Percentiles rank a stretch among this genome's conserved stretches.
These are phyloP conservation scores for Lipomyces starkeyi DNA, from an alignment of 805 yeast species.

Conservation along the genomic window DNA sequence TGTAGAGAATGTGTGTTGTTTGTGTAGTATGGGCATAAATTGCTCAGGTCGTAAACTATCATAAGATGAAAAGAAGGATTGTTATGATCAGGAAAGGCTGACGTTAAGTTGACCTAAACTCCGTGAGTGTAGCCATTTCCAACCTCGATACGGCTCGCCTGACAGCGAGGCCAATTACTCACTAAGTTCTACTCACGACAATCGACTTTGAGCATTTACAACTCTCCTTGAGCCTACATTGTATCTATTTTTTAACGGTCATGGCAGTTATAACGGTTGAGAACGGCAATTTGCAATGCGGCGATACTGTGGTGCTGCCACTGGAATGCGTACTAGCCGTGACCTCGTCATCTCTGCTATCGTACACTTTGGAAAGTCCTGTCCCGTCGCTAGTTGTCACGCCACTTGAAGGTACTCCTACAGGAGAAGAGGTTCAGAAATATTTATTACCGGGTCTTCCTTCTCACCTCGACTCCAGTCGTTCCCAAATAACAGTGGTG, in stretches of 20 bases:
- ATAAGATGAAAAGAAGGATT: too few species aligned
- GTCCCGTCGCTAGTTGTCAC: slow-evolving; percentile 5
- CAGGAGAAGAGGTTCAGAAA: not conserved
- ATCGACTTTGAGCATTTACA: not conserved
- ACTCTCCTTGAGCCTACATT: not conserved
- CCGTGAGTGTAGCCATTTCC: too few species aligned
- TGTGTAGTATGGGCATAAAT: too few species aligned
- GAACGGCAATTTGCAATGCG: not conserved
- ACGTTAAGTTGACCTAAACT: too few species aligned
- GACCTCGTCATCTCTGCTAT: not conserved
- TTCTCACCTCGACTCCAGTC: slow-evolving; percentile 14
- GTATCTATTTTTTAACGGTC: not conserved
- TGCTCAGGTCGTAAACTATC: too few species aligned
- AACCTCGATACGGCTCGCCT: too few species aligned
- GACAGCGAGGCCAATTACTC: not conserved
- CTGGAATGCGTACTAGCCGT: not conserved
- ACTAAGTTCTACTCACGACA: not conserved
- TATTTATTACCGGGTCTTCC: slow-evolving; percentile 18
- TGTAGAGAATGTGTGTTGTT: too few species aligned
- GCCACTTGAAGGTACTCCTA: not conserved
- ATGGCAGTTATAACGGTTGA: not conserved
- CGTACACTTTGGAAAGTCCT: not conserved
- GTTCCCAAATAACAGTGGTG: slow-evolving; percentile 44
- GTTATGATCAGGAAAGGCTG: too few species aligned
- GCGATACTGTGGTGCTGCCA: not conserved